These are phyloP conservation scores for Phialophora tarda DNA, from an alignment of 2,329 filamentous ascomycete species.

Conservation along the genomic window DNA sequence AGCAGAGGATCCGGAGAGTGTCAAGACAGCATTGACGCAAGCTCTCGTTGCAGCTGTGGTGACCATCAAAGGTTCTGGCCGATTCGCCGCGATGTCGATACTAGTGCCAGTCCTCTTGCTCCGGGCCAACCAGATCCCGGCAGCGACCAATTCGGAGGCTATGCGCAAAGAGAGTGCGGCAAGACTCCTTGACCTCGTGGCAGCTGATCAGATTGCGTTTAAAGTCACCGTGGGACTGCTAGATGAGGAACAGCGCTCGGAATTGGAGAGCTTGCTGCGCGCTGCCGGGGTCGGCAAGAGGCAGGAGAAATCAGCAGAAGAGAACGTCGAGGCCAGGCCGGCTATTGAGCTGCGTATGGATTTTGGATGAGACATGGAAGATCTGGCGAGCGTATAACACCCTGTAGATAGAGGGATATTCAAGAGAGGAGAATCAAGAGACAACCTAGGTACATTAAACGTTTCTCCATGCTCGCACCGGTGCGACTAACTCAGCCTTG, in stretches of 20 bases:
- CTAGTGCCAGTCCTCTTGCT: conserved; percentile 78
- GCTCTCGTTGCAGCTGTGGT: conserved; percentile 74
- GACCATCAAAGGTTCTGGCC: conserved; percentile 39
- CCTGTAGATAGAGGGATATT: conserved; percentile 5
- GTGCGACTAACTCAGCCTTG: not conserved
- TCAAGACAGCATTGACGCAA: conserved; percentile 71
- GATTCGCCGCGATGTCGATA: conserved; percentile 68
- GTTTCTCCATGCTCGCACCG: not conserved
- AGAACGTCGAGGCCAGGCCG: conserved; percentile 64
- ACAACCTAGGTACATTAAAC: not conserved
- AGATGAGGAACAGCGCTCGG: conserved; percentile 70
- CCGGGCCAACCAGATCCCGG: conserved; percentile 69
- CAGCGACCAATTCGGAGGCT: conserved; percentile 43
- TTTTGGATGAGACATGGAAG: conserved; percentile 63
- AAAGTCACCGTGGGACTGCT: conserved; percentile 74
- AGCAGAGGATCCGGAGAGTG: conserved; percentile 79
- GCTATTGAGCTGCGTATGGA: conserved; percentile 95
- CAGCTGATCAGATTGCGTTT: conserved; percentile 74
- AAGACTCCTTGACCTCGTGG: conserved; percentile 79
- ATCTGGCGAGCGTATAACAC: not conserved
- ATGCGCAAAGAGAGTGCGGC: conserved; percentile 75
- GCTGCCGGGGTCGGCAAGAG: conserved; percentile 60
- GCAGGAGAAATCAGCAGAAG: conserved; percentile 50
- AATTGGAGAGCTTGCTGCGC: conserved; percentile 82
- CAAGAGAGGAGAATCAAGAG: not conserved